These are phyloP conservation scores for Curvularia hawaiiensis DNA, from an alignment of 2,329 filamentous ascomycete genomes.

Conservation along the genomic window DNA sequence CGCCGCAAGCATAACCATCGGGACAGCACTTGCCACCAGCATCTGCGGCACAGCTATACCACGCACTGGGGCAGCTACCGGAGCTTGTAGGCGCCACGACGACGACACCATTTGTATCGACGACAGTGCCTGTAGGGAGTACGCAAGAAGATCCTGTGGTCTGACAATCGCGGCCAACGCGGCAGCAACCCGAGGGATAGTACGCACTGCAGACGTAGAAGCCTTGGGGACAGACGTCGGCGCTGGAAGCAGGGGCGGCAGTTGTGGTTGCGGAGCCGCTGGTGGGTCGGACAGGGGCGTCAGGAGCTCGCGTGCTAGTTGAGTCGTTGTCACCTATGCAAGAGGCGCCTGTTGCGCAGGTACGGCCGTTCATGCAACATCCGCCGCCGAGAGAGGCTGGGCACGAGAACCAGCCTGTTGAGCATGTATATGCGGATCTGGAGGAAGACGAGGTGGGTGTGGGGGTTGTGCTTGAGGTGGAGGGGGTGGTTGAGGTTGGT, in stretches of 20 bases:
- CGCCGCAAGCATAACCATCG: conserved; percentile 51
- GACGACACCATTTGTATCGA: conserved; percentile 69
- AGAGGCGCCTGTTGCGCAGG: conserved; percentile 48
- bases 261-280: conserved; percentile 46
- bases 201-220: conserved; percentile 90
- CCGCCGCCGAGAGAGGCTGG: conserved; percentile 54
- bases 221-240: conserved; percentile 74
- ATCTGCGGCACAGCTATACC: conserved; percentile 73
- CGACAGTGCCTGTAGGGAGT: conserved; percentile 61
- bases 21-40: conserved; percentile 84
- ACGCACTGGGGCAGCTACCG: conserved; percentile 72
- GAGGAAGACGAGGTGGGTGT: conserved; percentile 13
- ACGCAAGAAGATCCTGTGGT: conserved; percentile 73
- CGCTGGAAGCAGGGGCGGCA: conserved; percentile 71
- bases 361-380: conserved; percentile 54
- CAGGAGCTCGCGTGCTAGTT: conserved; percentile 44
- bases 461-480: conserved; percentile 15
- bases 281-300: conserved; percentile 51
- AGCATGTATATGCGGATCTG: conserved; percentile 45
- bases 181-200: conserved; percentile 84
- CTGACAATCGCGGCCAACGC: conserved; percentile 82
- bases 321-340: conserved; percentile 44
- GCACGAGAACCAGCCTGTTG: conserved; percentile 53
- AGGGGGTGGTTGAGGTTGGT: conserved; percentile 34
- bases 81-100: conserved; percentile 67